phyloP scores from a whole-genome alignment of 1,284 basidiomycete genomes.

The Cryptococcus sp. region DNA sequence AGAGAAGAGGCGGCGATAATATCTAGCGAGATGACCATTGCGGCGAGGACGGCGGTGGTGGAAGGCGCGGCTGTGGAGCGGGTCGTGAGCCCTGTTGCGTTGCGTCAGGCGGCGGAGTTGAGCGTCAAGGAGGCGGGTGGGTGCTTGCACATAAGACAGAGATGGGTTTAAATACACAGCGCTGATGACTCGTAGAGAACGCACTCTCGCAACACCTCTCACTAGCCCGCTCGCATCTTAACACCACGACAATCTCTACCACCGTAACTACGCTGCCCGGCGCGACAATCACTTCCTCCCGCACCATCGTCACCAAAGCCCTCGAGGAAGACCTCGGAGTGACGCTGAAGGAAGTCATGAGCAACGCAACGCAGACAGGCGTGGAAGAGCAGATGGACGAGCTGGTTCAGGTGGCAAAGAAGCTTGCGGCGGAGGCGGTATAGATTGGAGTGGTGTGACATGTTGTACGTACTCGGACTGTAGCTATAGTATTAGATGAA shows the following conservation, averaged over 20 bases:
- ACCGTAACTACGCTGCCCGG: slow-evolving; percentile 9
- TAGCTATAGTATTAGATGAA: too few species aligned
- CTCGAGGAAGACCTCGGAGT: slow-evolving; percentile 39
- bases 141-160: neutral
- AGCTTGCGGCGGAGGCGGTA: slow-evolving; percentile 9
- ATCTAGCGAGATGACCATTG: slow-evolving; percentile 29
- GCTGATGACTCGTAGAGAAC: too few species aligned
- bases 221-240: neutral
- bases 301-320: slow-evolving; percentile 28
- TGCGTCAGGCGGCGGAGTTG: slow-evolving; percentile 40
- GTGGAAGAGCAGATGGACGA: slow-evolving; percentile 39
- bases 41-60: slow-evolving; percentile 23
- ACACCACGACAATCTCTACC: slow-evolving; percentile 3
- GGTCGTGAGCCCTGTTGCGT: slow-evolving; percentile 37
- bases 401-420: slow-evolving; percentile 31
- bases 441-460: too few species aligned
- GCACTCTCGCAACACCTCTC: neutral
- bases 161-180: too few species aligned
- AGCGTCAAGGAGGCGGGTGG: slow-evolving; percentile 30
- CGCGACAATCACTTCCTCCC: slow-evolving; percentile 5
- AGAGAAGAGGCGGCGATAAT: slow-evolving; percentile 43
- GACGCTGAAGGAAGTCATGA: slow-evolving; percentile 38
- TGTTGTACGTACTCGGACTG: too few species aligned
- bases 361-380: slow-evolving; percentile 47
- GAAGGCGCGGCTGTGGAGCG: slow-evolving; percentile 19